Conservation (phyloP, 1,284 basidiomycete species). For the Ganoderma resinaceum region DNA sequence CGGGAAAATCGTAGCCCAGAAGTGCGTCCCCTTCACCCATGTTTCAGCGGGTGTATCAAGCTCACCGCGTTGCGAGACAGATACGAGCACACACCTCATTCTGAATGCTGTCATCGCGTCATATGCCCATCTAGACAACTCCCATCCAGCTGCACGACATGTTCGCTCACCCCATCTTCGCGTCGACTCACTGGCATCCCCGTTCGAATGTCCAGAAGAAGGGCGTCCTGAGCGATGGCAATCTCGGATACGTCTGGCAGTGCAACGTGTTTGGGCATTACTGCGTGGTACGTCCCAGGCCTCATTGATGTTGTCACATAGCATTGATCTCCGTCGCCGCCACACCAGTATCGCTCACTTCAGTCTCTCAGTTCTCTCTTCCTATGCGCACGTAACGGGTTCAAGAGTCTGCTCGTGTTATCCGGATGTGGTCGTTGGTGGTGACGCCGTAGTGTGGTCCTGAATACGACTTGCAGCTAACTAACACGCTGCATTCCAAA, state of each 20-base stretch:
- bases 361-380: conserved; percentile 55
- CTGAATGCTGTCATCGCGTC: conserved; percentile 85
- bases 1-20: conserved; percentile 58
- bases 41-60: neutral
- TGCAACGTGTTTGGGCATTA: conserved; percentile 88
- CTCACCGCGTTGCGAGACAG: conserved; percentile 47
- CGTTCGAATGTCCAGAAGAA: conserved; percentile 65
- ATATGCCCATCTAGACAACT: conserved; percentile 68
- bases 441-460: conserved; percentile 63
- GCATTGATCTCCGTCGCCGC: too few relatives aligned
- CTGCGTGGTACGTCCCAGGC: conserved; percentile 64
- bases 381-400: conserved; percentile 38
- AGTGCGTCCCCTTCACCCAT: conserved; percentile 49
- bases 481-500: conserved; percentile 63
- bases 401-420: conserved; percentile 57
- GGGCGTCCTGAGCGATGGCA: conserved; percentile 74
- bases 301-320: too few relatives aligned
- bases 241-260: conserved; percentile 86
- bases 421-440: conserved; percentile 86
- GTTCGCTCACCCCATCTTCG: conserved; percentile 51
- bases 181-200: conserved; percentile 68
- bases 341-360: conserved; percentile 62
- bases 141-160: conserved; percentile 57
- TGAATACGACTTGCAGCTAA: conserved; percentile 83
- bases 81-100: conserved; percentile 81